These are phyloP conservation scores for Thalassiosira mediterranea DNA, from an alignment of 352 stramenopile genomes.

Conservation along the genomic window DNA sequence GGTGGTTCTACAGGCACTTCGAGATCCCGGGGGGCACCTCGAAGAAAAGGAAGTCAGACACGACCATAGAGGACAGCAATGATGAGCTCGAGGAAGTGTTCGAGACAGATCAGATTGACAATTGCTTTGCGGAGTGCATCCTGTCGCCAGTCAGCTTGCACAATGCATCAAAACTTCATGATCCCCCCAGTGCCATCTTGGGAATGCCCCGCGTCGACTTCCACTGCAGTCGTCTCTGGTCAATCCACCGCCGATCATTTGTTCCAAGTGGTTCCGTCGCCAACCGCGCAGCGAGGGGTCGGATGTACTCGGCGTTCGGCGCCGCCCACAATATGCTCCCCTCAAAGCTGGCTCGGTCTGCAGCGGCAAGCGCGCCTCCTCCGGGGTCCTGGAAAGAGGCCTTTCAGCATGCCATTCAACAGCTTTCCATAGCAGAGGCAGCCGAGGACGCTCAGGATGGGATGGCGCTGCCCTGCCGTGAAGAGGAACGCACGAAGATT, in stretches of 20 bases:
- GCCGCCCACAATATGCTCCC: conserved; percentile 25
- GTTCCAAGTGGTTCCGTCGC: conserved; percentile 64
- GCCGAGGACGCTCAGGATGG: conserved; percentile 59
- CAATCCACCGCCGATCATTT: conserved; percentile 65
- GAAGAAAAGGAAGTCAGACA: conserved; percentile 23
- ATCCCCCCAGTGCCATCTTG: conserved; percentile 10
- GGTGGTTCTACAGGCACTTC: conserved; percentile 74
- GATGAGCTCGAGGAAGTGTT: conserved; percentile 67
- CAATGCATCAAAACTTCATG: conserved; percentile 5
- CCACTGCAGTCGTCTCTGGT: conserved; percentile 75
- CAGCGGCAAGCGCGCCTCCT: no score
- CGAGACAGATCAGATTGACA: conserved; percentile 77
- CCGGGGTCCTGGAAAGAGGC: conserved; percentile 61
- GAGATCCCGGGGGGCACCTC: conserved; percentile 47
- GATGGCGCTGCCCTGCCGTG: conserved; percentile 60
- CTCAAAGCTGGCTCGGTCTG: no score
- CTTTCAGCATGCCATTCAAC: conserved; percentile 66
- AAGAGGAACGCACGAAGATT: conserved; percentile 71
- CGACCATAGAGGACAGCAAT: background rate
- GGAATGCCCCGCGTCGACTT: conserved; percentile 64
- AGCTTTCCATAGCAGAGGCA: conserved; percentile 73
- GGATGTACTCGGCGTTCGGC: conserved; percentile 59
- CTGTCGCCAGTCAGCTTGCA: conserved; percentile 59
- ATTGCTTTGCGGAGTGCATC: conserved; percentile 50
- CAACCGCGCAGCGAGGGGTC: conserved; percentile 45